Base-by-base conservation (phyloP, 2,329 filamentous ascomycete species). In the Monosporascus sp. region DNA sequence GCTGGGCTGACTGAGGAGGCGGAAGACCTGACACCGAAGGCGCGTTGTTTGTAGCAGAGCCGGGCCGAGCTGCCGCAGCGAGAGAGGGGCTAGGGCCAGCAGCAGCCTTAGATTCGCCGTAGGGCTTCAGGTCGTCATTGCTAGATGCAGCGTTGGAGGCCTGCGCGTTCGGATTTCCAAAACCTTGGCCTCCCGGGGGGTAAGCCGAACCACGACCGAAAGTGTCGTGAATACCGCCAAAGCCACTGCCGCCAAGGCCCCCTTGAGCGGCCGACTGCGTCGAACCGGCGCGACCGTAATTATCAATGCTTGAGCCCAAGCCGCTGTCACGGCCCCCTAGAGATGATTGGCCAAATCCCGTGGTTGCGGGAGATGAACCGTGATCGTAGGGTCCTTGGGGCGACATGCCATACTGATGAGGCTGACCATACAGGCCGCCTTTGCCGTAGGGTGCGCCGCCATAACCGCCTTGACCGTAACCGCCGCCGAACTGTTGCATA, bases 361-460 rank as follows among this genome's bases (percentile, higher is more conserved):
- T 61, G 2, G 65, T 74, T 43, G 73, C 79, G n/a, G 79, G 77
- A 3, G 80, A 81, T 14, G 78, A 79, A 47, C 66, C 68, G 59
- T 83, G 81, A 46, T 82, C 80, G 54, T 83, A 84, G 9, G 80
- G 80, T 1, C 74, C 77, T 59, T 81, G 80, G 31, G 79, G 79
- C 2, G 78, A 76, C 66, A 83, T 77, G 48, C 77, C 78, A 55
- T 84, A 84, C 43, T 75, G 73, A 51, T 72, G 73, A 20, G 78
- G 80, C 64, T 81, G 78, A 50, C 76, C 77, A 58, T 84, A 84
- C 59, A 79, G 72, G 54, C 73, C 73, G 37, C 71, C 77, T 73
- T 84, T 84, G 57, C 76, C 73, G 58, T 84, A 84, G 2, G 81
- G 80, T 5, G 68, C 74, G 24, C 67, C 67, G 22, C 64, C 73